Conservation (phyloP, 2,329 filamentous ascomycete genomes). For the Pseudogymnoascus sp. region DNA sequence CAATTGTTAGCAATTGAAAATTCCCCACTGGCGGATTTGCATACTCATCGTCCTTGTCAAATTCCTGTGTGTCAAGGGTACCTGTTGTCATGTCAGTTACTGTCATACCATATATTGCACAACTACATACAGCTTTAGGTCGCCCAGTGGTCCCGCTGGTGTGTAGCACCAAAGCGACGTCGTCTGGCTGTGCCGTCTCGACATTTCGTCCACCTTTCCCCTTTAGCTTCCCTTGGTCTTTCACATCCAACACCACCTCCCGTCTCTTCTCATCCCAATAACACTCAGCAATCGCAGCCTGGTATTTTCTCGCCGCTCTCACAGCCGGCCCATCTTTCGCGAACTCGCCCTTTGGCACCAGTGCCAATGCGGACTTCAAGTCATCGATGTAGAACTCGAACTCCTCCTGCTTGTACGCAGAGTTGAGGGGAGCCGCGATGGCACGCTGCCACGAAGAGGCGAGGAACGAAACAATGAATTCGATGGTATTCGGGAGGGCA, state of each 20-base stretch:
- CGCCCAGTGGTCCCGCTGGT: constrained; percentile 79
- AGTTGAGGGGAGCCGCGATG: constrained; percentile 79
- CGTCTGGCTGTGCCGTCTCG: constrained; percentile 59
- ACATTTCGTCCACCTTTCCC: constrained; percentile 41
- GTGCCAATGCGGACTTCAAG: constrained; percentile 67
- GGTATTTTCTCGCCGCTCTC: constrained; percentile 68
- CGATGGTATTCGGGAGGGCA: constrained; percentile 75
- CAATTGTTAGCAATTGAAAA: constrained; percentile 9
- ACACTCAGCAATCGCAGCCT: constrained; percentile 78
- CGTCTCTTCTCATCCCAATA: constrained; percentile 61
- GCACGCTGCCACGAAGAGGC: constrained; percentile 78
- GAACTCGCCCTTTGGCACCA: constrained; percentile 67
- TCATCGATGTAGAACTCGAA: constrained; percentile 92
- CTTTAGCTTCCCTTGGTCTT: constrained; percentile 62
- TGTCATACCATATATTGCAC: constrained; percentile 5
- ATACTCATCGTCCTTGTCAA: constrained; percentile 71
- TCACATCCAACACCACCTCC: constrained; percentile 70
- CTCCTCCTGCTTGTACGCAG: constrained; percentile 81
- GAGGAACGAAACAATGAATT: constrained; percentile 81
- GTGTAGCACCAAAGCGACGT: constrained; percentile 74
- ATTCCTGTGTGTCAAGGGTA: constrained; percentile 74
- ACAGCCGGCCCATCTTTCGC: constrained; percentile 62
- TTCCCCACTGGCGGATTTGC: constrained; percentile 20
- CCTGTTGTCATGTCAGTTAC: constrained; percentile 33
- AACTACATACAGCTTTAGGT: constrained; percentile 63